A percentile compares a stretch with the other conserved stretches of the same genome.
phyloP scores from a whole-genome alignment of 2,329 filamentous ascomycete species.

The Claviceps sp. region DNA sequence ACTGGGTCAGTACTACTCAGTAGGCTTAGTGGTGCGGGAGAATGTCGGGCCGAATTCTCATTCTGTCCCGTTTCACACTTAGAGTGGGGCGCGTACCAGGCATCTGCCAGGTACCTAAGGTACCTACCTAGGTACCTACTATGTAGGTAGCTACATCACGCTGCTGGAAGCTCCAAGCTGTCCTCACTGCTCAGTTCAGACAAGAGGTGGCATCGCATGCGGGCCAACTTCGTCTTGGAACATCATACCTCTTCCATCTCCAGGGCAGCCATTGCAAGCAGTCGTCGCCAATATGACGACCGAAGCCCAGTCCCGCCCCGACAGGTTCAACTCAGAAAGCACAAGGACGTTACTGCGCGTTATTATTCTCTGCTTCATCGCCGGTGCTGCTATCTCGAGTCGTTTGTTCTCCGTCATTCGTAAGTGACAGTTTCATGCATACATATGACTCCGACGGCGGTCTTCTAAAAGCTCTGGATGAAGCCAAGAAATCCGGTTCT shows the following conservation, averaged over 20 bases:
- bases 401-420: conserved; percentile 97
- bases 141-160: neutral
- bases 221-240: conserved; percentile 12
- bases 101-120: too few relatives aligned
- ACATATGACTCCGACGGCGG: neutral
- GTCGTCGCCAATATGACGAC: conserved; percentile 30
- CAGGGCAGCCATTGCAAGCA: conserved; percentile 17
- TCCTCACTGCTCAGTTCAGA: conserved; percentile 19
- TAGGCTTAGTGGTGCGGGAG: neutral
- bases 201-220: neutral
- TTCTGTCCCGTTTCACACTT: neutral
- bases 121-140: neutral
- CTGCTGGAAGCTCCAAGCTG: conserved; percentile 30
- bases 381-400: conserved; percentile 79
- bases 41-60: conserved; percentile 1
- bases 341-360: conserved; percentile 76
- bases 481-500: neutral
- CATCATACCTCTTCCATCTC: conserved; percentile 22
- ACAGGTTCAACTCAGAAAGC: conserved; percentile 69
- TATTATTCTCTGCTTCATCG: conserved; percentile 82
- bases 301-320: conserved; percentile 40
- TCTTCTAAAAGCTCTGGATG: neutral
- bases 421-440: conserved; percentile 33
- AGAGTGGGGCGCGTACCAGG: too few relatives aligned
- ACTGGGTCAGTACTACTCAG: too few relatives aligned